Percentiles rank a stretch among this genome's conserved stretches.
Conservation (phyloP, 2,329 filamentous ascomycete genomes). For the Trichoderma simmonsii region DNA sequence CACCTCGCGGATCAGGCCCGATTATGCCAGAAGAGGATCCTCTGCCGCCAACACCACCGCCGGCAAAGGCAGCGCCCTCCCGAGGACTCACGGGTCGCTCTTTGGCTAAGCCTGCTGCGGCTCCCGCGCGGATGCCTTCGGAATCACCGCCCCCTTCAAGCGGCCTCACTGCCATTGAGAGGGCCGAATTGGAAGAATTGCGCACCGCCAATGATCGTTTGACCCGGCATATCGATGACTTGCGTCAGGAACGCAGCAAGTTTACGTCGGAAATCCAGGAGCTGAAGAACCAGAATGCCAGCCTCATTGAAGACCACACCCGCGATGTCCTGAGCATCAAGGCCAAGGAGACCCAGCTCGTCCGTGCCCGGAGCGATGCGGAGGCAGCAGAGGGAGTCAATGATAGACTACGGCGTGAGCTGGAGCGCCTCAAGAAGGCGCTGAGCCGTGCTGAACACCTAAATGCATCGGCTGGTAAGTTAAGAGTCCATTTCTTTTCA, state of each 20-base stretch:
- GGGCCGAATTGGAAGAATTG: constrained; percentile 88
- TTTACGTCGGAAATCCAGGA: constrained; percentile 86
- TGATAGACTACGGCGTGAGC: constrained; percentile 78
- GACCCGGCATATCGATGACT: constrained; percentile 70
- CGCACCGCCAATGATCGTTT: constrained; percentile 79
- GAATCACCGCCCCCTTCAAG: constrained; percentile 58
- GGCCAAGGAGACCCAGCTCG: constrained; percentile 95
- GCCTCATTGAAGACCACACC: constrained; percentile 95
- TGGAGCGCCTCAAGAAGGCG: constrained; percentile 90
- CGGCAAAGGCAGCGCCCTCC: constrained; percentile 60
- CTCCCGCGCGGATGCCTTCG: constrained; percentile 48
- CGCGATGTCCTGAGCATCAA: constrained; percentile 94
- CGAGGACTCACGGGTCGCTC: constrained; percentile 82
- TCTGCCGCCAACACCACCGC: constrained; percentile 52
- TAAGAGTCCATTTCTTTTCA: neutral
- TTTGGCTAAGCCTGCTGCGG: constrained; percentile 67
- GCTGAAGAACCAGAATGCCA: constrained; percentile 93
- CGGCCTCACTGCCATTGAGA: constrained; percentile 74
- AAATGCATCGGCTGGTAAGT: constrained; percentile 34
- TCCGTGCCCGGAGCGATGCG: constrained; percentile 83
- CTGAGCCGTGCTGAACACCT: constrained; percentile 60
- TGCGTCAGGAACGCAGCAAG: constrained; percentile 76
- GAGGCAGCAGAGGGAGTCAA: constrained; percentile 85
- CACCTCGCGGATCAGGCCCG: constrained; percentile 50
- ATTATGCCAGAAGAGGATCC: constrained; percentile 58